A percentile compares a stretch with the other conserved stretches of the same genome.
phyloP scores from a whole-genome alignment of 805 yeast genomes.

The Zygosaccharomyces pseudorouxii region DNA sequence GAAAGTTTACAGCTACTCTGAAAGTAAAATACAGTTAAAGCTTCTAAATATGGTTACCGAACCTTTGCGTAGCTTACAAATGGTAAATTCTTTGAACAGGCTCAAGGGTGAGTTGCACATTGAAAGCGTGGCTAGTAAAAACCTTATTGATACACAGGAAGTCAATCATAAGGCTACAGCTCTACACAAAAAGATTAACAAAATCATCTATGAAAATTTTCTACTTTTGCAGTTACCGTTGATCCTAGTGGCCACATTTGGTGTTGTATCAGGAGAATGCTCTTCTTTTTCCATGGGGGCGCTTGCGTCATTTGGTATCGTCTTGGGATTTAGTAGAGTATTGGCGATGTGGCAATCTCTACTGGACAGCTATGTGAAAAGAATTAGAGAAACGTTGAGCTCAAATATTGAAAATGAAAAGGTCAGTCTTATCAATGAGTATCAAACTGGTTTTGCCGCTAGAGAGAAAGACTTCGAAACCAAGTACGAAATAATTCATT shows the following conservation, averaged over 20 bases:
- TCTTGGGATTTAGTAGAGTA: slow-evolving; percentile 32
- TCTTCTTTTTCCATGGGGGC: slow-evolving; percentile 34
- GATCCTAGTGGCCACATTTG: slow-evolving; percentile 24
- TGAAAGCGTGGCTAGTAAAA: slow-evolving; percentile 12
- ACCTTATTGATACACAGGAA: slow-evolving; percentile 14
- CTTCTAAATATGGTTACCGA: slow-evolving; percentile 27
- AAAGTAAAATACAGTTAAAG: slow-evolving; percentile 27
- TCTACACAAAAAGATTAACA: slow-evolving; percentile 28
- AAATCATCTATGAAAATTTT: slow-evolving; percentile 26
- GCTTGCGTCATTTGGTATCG: slow-evolving; percentile 31
- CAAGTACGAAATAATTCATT: background rate
- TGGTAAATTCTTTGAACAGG: slow-evolving; percentile 28
- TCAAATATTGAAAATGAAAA: slow-evolving; percentile 16
- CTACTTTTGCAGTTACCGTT: slow-evolving; percentile 34
- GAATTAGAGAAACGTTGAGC: slow-evolving; percentile 14
- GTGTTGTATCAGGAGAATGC: slow-evolving; percentile 29
- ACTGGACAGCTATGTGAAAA: slow-evolving; percentile 7
- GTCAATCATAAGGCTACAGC: slow-evolving; percentile 19
- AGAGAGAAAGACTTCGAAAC: slow-evolving; percentile 1
- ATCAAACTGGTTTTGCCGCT: slow-evolving; percentile 4
- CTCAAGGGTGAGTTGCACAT: slow-evolving; percentile 34
- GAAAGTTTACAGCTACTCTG: slow-evolving; percentile 33
- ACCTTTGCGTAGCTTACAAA: slow-evolving; percentile 20
- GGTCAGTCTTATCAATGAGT: slow-evolving; percentile 3
- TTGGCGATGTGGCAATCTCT: slow-evolving; percentile 31